These are phyloP conservation scores for Penicillium polonicum DNA, from an alignment of 2,329 filamentous ascomycete genomes.

Conservation along the genomic window DNA sequence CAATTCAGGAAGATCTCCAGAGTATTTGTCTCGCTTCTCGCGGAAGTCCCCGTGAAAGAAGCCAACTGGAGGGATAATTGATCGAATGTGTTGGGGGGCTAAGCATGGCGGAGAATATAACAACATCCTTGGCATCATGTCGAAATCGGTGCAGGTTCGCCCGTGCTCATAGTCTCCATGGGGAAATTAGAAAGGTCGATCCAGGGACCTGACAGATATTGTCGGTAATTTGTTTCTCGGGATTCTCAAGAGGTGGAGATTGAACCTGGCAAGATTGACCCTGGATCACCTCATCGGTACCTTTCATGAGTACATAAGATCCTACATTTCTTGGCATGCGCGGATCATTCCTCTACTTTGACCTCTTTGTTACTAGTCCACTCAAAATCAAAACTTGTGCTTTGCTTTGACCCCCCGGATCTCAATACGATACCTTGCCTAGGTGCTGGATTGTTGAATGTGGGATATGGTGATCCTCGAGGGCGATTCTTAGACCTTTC, in stretches of 20 bases:
- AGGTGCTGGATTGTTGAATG: neutral
- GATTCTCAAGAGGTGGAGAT: neutral
- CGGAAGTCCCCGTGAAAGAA: neutral
- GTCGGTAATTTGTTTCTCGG: neutral
- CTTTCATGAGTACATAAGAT: constrained; percentile 9
- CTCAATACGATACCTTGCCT: neutral
- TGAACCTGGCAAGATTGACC: neutral
- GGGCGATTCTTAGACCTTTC: neutral
- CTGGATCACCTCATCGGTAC: constrained; percentile 18
- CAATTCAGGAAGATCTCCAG: neutral
- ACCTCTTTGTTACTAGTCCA: neutral
- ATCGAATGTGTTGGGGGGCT: neutral
- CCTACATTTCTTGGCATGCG: constrained; percentile 12
- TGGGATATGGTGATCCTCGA: neutral
- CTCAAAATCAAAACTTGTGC: constrained; percentile 3
- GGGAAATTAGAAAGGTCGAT: constrained; percentile 16
- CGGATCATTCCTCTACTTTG: constrained; percentile 6
- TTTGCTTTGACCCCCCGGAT: constrained; percentile 8
- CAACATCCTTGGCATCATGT: constrained; percentile 28
- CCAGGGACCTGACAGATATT: constrained; percentile 10
- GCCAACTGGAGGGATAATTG: neutral
- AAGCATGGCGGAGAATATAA: constrained; percentile 13
- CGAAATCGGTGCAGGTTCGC: constrained; percentile 15
- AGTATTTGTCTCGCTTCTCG: neutral
- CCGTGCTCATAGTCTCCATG: constrained; percentile 5